Conservation (phyloP, 306 rosid genomes). For the Ziziphus jujuba region DNA sequence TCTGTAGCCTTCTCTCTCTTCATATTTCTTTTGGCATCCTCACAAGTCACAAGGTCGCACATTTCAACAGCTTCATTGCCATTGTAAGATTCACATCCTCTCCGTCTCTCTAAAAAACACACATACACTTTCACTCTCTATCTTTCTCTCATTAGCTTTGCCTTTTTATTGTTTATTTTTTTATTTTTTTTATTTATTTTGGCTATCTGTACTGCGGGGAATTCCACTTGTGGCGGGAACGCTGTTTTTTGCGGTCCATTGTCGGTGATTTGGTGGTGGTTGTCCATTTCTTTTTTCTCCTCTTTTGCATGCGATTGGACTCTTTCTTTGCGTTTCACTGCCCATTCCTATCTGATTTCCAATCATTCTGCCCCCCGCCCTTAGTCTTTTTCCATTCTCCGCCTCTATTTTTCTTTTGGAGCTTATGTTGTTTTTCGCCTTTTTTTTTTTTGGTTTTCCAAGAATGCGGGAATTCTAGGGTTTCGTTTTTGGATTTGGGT, state of each 20-base stretch:
- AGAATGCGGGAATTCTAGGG: slow-evolving; percentile 5
- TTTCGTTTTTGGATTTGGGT: background rate
- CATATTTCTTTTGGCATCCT: background rate
- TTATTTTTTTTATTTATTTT: too few relatives aligned
- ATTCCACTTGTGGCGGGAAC: slow-evolving; percentile 17
- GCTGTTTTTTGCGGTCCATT: background rate
- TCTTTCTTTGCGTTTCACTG: background rate
- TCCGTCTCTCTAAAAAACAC: background rate
- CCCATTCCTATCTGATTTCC: background rate
- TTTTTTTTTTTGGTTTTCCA: background rate
- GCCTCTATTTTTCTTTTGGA: background rate
- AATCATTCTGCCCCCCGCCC: background rate
- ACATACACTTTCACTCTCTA: background rate
- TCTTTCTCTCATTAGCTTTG: background rate
- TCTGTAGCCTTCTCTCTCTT: background rate
- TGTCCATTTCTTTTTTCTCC: background rate
- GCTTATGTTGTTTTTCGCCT: background rate
- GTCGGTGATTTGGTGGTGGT: background rate
- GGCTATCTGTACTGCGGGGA: background rate
- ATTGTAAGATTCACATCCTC: slow-evolving; percentile 11
- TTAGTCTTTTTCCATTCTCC: background rate
- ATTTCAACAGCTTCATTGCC: background rate
- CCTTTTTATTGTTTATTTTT: background rate
- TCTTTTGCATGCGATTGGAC: background rate
- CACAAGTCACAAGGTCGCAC: background rate